phyloP scores from a whole-genome alignment of 176 grass and related monocot genomes.

The Otatea glauca region DNA sequence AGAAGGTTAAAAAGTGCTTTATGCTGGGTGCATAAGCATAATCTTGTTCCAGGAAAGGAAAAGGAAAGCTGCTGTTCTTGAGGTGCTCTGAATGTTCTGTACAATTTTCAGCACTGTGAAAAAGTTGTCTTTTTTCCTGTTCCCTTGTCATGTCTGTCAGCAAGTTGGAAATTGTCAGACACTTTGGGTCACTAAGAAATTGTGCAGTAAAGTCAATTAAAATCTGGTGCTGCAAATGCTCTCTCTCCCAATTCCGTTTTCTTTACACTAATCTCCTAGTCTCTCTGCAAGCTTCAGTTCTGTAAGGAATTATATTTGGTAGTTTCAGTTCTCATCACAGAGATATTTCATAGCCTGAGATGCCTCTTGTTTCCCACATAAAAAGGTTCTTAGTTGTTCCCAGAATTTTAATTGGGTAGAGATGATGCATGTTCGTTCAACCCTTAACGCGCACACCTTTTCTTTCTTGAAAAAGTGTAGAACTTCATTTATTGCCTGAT shows the following conservation, averaged over 20 bases:
- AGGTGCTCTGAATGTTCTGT: neutral
- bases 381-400: neutral
- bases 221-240: neutral
- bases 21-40: no score
- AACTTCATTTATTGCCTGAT: neutral
- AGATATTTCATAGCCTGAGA: neutral
- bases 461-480: neutral
- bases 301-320: neutral
- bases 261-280: neutral
- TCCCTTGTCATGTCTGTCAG: neutral
- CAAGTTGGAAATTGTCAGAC: neutral
- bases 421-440: neutral
- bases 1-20: neutral
- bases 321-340: neutral
- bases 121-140: constrained; percentile 3
- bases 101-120: neutral
- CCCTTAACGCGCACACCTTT: neutral
- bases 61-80: neutral
- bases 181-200: neutral
- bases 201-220: neutral
- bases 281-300: neutral
- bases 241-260: neutral
- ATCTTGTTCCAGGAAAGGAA: neutral
- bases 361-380: neutral
- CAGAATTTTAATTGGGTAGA: neutral